A percentile compares a stretch with the other conserved stretches of the same genome.
Conservation (phyloP, 345 rosid species). For the Raphanus raphanistrum region DNA sequence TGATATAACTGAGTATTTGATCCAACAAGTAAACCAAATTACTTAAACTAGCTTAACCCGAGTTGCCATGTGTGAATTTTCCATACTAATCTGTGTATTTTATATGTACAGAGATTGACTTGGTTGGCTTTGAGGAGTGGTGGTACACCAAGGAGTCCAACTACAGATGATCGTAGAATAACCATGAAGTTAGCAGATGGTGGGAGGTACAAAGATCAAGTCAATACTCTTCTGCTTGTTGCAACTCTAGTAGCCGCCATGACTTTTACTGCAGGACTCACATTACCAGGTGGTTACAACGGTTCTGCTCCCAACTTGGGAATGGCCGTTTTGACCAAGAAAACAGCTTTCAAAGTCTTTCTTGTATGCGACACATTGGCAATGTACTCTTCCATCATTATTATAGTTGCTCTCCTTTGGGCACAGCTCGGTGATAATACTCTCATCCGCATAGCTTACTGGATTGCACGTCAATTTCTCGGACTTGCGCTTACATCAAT, state of each 20-base stretch:
- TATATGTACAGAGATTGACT: conserved; percentile 22
- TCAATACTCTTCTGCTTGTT: conserved; percentile 1
- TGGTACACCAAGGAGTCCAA: conserved; percentile 3
- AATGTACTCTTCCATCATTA: background rate
- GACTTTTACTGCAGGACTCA: conserved; percentile 17
- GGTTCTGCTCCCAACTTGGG: conserved; percentile 13
- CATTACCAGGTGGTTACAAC: conserved; percentile 16
- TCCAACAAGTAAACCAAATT: background rate
- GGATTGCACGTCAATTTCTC: background rate
- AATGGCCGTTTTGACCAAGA: background rate
- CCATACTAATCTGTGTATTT: background rate
- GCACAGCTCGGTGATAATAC: background rate
- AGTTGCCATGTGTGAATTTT: background rate
- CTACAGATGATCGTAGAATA: background rate
- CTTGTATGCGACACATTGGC: background rate
- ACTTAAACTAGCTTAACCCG: background rate
- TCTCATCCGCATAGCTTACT: conserved; percentile 4
- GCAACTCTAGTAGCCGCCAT: conserved; percentile 17
- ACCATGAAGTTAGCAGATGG: background rate
- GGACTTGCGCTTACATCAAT: conserved; percentile 9
- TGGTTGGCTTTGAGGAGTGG: background rate
- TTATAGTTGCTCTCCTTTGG: background rate
- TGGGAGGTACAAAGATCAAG: background rate
- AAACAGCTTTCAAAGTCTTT: background rate
- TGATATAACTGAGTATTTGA: background rate